Evolutionary conservation across 768 basidiomycete species (phyloP).

Genomic region (Podaxis sp.): DNA sequence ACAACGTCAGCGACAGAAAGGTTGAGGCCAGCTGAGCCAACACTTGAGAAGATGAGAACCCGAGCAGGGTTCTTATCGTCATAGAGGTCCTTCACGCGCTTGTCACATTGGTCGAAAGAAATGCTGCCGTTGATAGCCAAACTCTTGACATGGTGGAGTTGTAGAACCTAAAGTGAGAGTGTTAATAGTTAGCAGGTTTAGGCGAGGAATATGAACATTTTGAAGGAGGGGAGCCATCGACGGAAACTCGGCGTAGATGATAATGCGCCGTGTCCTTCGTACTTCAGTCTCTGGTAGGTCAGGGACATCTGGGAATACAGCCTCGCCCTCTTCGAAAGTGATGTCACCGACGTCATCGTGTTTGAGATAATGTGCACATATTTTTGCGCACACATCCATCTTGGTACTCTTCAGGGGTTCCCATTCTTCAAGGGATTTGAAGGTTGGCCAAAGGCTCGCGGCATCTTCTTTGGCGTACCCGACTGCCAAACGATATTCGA

Average conservation of each 20-base stretch:
- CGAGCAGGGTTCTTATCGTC: background rate
- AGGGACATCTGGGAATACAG: background rate
- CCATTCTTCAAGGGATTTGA: constrained; percentile 17
- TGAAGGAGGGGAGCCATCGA: constrained; percentile 17
- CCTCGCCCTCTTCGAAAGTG: background rate
- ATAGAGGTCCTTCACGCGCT: background rate
- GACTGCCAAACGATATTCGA: constrained; percentile 14
- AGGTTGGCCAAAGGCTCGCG: background rate
- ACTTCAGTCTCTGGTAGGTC: background rate
- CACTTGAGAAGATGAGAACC: background rate
- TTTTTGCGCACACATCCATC: constrained; percentile 12
- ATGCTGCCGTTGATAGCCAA: background rate
- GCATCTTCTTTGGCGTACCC: constrained; percentile 8
- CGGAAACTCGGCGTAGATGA: constrained; percentile 20
- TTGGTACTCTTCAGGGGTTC: constrained; percentile 18
- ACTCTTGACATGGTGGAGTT: background rate
- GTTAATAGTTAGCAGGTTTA: background rate
- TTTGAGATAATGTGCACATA: constrained; percentile 4
- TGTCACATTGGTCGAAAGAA: background rate
- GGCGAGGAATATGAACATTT: constrained; percentile 12
- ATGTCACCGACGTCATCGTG: background rate
- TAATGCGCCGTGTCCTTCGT: background rate
- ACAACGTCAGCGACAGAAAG: background rate
- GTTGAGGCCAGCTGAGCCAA: background rate
- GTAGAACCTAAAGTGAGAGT: background rate